Percentiles rank a stretch among this genome's conserved stretches.
Evolutionary conservation across 2,329 filamentous ascomycete genomes (phyloP).

Genomic region (Canariomyces notabilis): DNA sequence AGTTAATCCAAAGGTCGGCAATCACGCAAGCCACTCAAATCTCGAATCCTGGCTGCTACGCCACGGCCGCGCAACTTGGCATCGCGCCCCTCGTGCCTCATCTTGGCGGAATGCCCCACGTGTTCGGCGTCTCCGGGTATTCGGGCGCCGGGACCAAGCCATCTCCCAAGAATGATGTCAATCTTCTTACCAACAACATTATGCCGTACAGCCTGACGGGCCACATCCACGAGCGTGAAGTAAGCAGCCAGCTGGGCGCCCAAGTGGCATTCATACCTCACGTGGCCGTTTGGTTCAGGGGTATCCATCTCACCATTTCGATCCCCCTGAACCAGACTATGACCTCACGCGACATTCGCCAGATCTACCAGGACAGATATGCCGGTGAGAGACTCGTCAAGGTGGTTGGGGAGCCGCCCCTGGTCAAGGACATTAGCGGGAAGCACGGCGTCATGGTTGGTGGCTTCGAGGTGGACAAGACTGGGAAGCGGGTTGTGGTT

Average conservation of each 20-base stretch:
- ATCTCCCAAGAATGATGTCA: slow-evolving; percentile 86
- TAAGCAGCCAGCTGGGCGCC: slow-evolving; percentile 69
- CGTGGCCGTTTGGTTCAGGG: slow-evolving; percentile 95
- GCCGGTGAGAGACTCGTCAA: slow-evolving; percentile 94
- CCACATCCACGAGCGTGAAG: slow-evolving; percentile 92
- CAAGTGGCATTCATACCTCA: slow-evolving; percentile 85
- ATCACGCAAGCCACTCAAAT: slow-evolving; percentile 79
- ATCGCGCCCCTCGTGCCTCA: slow-evolving; percentile 75
- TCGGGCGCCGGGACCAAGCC: slow-evolving; percentile 94
- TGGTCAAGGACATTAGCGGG: slow-evolving; percentile 77
- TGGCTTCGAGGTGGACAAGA: slow-evolving; percentile 86
- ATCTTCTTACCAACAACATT: slow-evolving; percentile 77
- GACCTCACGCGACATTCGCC: slow-evolving; percentile 85
- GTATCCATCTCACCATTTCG: slow-evolving; percentile 86
- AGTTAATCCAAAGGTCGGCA: slow-evolving; percentile 70
- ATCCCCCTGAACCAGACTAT: slow-evolving; percentile 82
- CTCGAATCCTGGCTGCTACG: slow-evolving; percentile 91
- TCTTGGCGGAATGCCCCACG: slow-evolving; percentile 70
- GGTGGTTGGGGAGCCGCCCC: slow-evolving; percentile 79
- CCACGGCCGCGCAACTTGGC: slow-evolving; percentile 85
- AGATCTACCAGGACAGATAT: slow-evolving; percentile 93
- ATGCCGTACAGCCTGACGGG: slow-evolving; percentile 88
- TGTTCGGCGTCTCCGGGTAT: slow-evolving; percentile 92
- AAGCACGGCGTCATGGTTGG: slow-evolving; percentile 92
- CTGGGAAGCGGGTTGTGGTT: slow-evolving; percentile 87